Base-by-base conservation (phyloP, 2,329 filamentous ascomycete genomes). In the Eutypa lata region DNA sequence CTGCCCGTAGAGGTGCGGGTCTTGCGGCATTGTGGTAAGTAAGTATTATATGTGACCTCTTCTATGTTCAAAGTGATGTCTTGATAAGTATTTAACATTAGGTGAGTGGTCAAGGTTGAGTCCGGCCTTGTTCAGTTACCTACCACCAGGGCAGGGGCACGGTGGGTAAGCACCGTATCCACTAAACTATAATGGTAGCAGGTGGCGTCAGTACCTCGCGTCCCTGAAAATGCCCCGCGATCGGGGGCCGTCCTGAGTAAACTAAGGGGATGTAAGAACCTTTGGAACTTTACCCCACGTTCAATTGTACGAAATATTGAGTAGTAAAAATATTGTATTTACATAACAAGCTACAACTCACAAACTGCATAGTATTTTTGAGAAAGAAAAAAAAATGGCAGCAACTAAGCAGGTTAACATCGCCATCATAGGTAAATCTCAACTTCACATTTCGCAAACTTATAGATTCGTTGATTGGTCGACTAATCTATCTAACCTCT, bases 1-100 rank as follows among this genome's bases (percentile, higher is more conserved):
- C 49, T 87, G 81, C 65, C 91, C 91, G 71, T 97, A 97, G 14
- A 97, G 82, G 57, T 85, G 74, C 8, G 82, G 79, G 60, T 91
- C 86, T 69, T 84, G 80, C 13, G 82, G 75, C 82, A 84, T 85
- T n/a, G 33, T 68, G 51, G 22, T 22, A 33, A 19, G 10, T 31
- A 31, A 31, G 10, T 31, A 31, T 31, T 10, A 10, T 31, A 31
- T 31, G 26, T 6, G 26, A n/a, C 26, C 26, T 31, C 26, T 31
- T 31, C 26, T n/a, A n/a, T n/a, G n/a, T n/a, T n/a, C n/a, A n/a
- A n/a, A n/a, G n/a, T n/a, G n/a, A n/a, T n/a, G n/a, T n/a, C n/a
- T n/a, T n/a, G n/a, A n/a, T n/a, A n/a, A n/a, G n/a, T n/a, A n/a
- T n/a, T n/a, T n/a, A n/a, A n/a, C n/a, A n/a, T n/a, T n/a, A n/a